These are phyloP conservation scores for Coemansia sp. DNA, from an alignment of 371 early-diverging fungal genomes.

Conservation along the genomic window DNA sequence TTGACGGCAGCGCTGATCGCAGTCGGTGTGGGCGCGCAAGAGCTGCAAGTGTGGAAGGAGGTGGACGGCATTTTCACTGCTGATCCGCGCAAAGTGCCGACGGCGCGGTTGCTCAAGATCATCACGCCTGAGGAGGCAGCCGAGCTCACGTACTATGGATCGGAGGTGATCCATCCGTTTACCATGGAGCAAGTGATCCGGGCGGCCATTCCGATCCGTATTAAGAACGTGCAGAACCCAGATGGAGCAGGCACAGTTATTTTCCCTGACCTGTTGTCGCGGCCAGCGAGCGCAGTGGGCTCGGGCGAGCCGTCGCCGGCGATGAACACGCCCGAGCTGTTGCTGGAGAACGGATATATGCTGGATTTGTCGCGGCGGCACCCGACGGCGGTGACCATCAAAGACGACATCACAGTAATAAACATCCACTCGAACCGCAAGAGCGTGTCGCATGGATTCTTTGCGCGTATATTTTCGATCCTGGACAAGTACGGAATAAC, in stretches of 20 bases:
- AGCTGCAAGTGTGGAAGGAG: conserved; percentile 98
- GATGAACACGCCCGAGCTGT: conserved; percentile 64
- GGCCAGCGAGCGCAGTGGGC: conserved; percentile 29
- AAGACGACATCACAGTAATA: conserved; percentile 86
- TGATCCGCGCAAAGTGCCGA: conserved; percentile 95
- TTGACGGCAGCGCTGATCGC: conserved; percentile 93
- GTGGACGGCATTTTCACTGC: conserved; percentile 99
- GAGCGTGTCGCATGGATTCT: conserved; percentile 91
- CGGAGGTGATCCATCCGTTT: conserved; percentile 97
- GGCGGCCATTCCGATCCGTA: conserved; percentile 92
- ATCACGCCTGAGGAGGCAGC: conserved; percentile 98
- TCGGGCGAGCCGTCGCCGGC: conserved; percentile 53
- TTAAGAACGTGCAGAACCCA: conserved; percentile 95
- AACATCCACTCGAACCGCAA: conserved; percentile 95
- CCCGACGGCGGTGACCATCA: conserved; percentile 96
- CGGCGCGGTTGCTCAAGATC: conserved; percentile 81
- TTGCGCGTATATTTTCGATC: conserved; percentile 88
- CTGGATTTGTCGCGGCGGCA: conserved; percentile 71
- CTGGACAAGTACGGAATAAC: conserved; percentile 85
- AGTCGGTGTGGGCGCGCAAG: conserved; percentile 80
- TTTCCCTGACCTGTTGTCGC: conserved; percentile 64
- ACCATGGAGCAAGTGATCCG: conserved; percentile 98
- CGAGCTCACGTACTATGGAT: conserved; percentile 97
- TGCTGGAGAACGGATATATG: conserved; percentile 72
- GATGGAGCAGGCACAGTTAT: conserved; percentile 89